Evolutionary conservation across 805 yeast species (phyloP), one percentile per base, ranked within the genome.

Genomic region (Sungouiozyma intestinalis): DNA sequence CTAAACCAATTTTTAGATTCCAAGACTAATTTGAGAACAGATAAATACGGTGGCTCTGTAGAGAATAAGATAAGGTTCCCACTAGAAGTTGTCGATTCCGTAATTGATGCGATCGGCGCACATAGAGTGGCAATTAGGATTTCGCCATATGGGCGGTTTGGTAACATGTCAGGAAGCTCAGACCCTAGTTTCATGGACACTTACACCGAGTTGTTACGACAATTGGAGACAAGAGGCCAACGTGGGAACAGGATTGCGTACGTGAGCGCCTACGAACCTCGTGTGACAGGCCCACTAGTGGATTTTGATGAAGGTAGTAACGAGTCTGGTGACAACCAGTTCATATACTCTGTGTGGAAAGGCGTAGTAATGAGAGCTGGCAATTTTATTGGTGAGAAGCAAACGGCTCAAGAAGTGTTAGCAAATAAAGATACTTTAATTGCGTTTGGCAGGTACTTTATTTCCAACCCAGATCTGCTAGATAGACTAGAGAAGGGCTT

Each of bases 381-480:
- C 35, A 59, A 57, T 33, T 53, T 49, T 34, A 54, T 48, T 32
- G 33, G 49, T 17, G 46, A 51, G 21, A 54, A 52, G 21, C 50
- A 54, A 19, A 45, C 42, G 32, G 50, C 53, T 14, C 49, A 49
- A 15, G 55, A 57, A 33, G 60, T 62, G 11, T 24, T 24, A 11
- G 6, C 29, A 24, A 24, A 24, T 24, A 6, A 6, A 11, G 11
- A 24, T 11, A 73, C 79, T 1, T 51, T 70, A 39, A 57, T 71
- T 17, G 60, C 48, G 16, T 56, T 52, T 33, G 78, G 78, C 15
- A 66, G 79, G 43, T 59, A 55, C 43, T 74, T 66, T 55, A 67
- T 71, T 40, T 57, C 77, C 19, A 76, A 76, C 57, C 79, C 81
- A 1, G 81, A 76, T 48, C 53, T 76, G 35, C 68, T 66, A n/a